These are phyloP conservation scores for Phyllosticta capitalensis DNA, from an alignment of 2,329 filamentous ascomycete species.

Conservation along the genomic window DNA sequence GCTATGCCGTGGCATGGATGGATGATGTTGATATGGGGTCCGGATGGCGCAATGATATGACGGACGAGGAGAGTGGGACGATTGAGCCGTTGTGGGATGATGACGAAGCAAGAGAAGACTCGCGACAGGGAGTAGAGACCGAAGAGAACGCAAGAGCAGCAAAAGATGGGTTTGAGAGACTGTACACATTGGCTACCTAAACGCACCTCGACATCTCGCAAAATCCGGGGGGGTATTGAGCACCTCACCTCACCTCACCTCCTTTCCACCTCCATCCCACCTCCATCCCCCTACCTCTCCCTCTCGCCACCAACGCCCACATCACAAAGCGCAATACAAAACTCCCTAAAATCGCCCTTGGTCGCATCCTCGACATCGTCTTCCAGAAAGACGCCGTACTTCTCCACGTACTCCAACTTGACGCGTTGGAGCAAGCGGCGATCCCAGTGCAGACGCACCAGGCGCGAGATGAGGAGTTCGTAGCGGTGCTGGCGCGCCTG, in stretches of 20 bases:
- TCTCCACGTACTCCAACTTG: slow-evolving; percentile 68
- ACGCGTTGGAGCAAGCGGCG: slow-evolving; percentile 68
- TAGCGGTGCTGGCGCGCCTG: slow-evolving; percentile 51
- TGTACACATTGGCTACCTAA: too few species aligned
- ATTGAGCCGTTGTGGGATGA: too few species aligned
- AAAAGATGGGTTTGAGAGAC: too few species aligned
- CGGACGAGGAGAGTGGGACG: too few species aligned
- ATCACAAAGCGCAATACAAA: slow-evolving; percentile 56
- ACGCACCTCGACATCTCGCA: too few species aligned
- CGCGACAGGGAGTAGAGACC: too few species aligned
- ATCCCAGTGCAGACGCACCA: slow-evolving; percentile 92
- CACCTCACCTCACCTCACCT: neutral
- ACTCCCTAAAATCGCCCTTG: slow-evolving; percentile 65
- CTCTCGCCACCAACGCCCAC: neutral
- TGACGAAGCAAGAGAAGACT: too few species aligned
- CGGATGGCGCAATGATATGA: too few species aligned
- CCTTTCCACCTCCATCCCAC: neutral
- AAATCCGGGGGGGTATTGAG: too few species aligned
- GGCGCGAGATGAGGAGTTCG: slow-evolving; percentile 76
- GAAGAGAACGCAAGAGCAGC: too few species aligned
- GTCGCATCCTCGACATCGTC: slow-evolving; percentile 71
- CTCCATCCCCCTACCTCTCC: neutral
- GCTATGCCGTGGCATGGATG: too few species aligned
- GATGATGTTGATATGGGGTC: too few species aligned
- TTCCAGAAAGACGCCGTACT: slow-evolving; percentile 66